Evolutionary conservation across 148 eudicot genomes (phyloP).

Genomic region (Euryodendron excelsum): DNA sequence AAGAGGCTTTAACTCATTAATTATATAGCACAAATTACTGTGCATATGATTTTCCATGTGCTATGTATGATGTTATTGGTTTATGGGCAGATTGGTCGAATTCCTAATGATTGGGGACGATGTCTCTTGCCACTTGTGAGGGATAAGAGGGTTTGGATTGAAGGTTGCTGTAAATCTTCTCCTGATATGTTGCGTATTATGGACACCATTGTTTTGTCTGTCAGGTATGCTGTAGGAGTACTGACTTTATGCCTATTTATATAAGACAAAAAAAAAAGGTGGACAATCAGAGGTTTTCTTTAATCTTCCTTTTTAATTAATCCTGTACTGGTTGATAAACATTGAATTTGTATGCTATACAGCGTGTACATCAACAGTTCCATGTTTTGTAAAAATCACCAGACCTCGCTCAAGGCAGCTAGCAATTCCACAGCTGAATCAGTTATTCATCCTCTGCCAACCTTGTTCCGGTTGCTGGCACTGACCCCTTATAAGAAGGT

Average conservation of each 20-base stretch:
- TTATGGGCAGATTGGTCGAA: constrained; percentile 76
- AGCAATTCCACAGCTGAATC: constrained; percentile 59
- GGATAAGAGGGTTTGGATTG: constrained; percentile 67
- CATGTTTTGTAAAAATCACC: constrained; percentile 65
- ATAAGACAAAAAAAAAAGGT: not conserved
- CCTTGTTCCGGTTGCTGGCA: constrained; percentile 68
- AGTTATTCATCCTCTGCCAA: constrained; percentile 79
- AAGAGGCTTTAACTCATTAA: not conserved
- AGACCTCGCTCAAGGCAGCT: constrained; percentile 64
- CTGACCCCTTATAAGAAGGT: constrained; percentile 84
- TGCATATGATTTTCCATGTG: not conserved
- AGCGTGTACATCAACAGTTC: constrained; percentile 83
- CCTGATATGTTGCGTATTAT: constrained; percentile 75
- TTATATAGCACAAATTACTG: not conserved
- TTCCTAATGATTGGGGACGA: constrained; percentile 97
- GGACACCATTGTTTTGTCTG: constrained; percentile 70
- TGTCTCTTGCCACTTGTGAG: constrained; percentile 84
- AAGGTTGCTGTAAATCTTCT: constrained; percentile 78
- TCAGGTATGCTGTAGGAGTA: constrained; percentile 50
- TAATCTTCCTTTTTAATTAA: not conserved
- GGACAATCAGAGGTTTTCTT: too few species aligned
- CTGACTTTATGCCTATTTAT: not conserved
- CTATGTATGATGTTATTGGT: not conserved
- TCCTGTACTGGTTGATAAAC: not conserved
- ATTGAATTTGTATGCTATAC: constrained; percentile 17